Conservation (phyloP, 1,284 basidiomycete genomes). For the Puccinia horiana region DNA sequence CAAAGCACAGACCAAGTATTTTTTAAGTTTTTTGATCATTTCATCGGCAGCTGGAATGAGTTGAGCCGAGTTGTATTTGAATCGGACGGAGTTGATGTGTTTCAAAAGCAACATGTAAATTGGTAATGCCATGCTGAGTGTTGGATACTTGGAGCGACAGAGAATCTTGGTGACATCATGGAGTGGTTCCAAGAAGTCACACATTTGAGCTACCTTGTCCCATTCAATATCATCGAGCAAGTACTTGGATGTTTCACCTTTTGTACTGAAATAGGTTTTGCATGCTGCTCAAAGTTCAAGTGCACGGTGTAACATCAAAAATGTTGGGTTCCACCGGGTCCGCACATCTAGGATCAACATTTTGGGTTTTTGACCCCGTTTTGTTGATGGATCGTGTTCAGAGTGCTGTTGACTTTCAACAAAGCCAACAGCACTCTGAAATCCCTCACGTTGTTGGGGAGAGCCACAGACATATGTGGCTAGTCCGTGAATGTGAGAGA, state of each 20-base stretch:
- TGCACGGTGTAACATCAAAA: slow-evolving; percentile 4
- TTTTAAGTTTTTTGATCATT: slow-evolving; percentile 4
- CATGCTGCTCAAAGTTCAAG: background rate
- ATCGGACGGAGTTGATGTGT: background rate
- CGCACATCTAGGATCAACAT: background rate
- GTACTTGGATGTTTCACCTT: background rate
- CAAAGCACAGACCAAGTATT: background rate
- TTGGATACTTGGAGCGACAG: slow-evolving; percentile 8
- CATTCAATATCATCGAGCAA: background rate
- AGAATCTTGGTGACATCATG: slow-evolving; percentile 2
- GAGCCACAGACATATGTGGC: background rate
- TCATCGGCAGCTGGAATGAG: slow-evolving; percentile 13
- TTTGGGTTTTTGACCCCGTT: background rate
- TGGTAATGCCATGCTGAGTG: background rate
- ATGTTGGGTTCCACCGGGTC: slow-evolving; percentile 5
- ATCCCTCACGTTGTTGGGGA: background rate
- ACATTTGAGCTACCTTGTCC: slow-evolving; percentile 19
- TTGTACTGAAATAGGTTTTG: background rate
- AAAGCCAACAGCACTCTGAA: background rate
- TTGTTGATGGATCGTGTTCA: background rate
- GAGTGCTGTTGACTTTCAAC: background rate
- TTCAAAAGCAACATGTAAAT: background rate
- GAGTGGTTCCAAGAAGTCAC: background rate
- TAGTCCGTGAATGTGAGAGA: slow-evolving; percentile 11
- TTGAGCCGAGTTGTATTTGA: background rate